Evolutionary conservation across 2,329 filamentous ascomycete genomes (phyloP), one percentile per base, ranked within the genome.

Genomic region (Fusarium phyllophilum): DNA sequence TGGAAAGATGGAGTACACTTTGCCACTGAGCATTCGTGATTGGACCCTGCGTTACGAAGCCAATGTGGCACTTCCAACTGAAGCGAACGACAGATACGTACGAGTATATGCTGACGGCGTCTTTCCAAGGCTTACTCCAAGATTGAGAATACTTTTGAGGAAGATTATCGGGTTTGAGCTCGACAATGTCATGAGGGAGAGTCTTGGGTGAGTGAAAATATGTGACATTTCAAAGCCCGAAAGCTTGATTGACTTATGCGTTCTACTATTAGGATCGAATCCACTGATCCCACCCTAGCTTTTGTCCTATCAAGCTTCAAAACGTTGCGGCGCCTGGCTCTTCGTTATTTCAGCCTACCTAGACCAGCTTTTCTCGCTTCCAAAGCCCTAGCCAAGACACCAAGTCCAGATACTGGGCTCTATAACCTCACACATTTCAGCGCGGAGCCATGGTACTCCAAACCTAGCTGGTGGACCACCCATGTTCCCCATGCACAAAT

Each of bases 201-300:
- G 22, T 24, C n/a, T 42, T n/a, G 22, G 41, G 22, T 24, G 6
- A 42, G 22, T 42, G 6, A 0, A 42, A 11, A 11, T 0, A 5
- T 24, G 9, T 8, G 4, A 8, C 36, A 39, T 39, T 39, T 39
- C 12, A 39, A 38, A 39, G 38, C 8, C 41, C 11, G n/a, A 39
- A n/a, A 17, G 15, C 0, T 11, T 11, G 0, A 8, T 6, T 42
- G 22, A 42, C 41, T 3, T 15, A 4, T 42, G 3, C 14, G 0
- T 17, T 42, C 6, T 7, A 1, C n/a, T 12, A 17, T 1, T 6
- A 42, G 22, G n/a, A 42, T 17, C 5, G 22, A 24, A 24, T 24
- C 14, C 1, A 9, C 41, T 8, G 41, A 6, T 4, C 41, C 6
- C 6, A 15, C n/a, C 9, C 22, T 42, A 6, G 1, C 9, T 5